Base-by-base conservation (phyloP, 2,329 filamentous ascomycete genomes). In the Cercospora sp. region DNA sequence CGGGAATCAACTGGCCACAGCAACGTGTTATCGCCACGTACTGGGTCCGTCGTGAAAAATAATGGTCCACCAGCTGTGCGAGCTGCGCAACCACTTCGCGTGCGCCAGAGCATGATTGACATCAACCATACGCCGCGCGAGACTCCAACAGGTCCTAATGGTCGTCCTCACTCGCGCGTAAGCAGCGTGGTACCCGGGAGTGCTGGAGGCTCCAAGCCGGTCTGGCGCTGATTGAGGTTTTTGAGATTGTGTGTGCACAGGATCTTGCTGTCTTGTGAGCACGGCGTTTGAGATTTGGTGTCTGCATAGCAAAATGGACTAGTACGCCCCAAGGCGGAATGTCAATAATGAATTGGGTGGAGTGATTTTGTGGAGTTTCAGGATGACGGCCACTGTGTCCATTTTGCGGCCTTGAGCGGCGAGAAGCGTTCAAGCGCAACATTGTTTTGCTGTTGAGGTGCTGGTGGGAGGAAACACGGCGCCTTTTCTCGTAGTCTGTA, bases 21-120 rank as follows among this genome's bases (percentile, higher is more conserved):
- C 60, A 72, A 83, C 66, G 87, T 91, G 13, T 79, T 91, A 60
- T 89, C 87, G 72, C 89, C 89, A 30, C 82, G 88, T 36, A 84
- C 73, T 30, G 81, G 86, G 18, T 85, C 87, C 1, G 83, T 90
- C 30, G 83, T 85, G 73, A 90, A 90, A 76, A 67, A 62, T 42
- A 63, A 28, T 45, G 64, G 64, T 20, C 57, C 70, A 26, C 63
- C 63, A 13, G 66, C 68, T 10, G 62, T 67, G 20, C 63, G 60
- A 10, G 55, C 57, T 20, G 61, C 33, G 33, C 66, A 48, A 28
- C 62, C 57, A 6, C 30, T 68, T 26, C 63, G 66, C 8, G 45
- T 62, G 48, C 66, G 70, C 16, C 68, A 69, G 64, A 72, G 70
- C 48, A 72, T 72, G 70, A 67, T 72, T 60, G 70, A 72, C 42